Evolutionary conservation across 2,329 filamentous ascomycete genomes (phyloP).

Genomic region (Plenodomus biglobosus): DNA sequence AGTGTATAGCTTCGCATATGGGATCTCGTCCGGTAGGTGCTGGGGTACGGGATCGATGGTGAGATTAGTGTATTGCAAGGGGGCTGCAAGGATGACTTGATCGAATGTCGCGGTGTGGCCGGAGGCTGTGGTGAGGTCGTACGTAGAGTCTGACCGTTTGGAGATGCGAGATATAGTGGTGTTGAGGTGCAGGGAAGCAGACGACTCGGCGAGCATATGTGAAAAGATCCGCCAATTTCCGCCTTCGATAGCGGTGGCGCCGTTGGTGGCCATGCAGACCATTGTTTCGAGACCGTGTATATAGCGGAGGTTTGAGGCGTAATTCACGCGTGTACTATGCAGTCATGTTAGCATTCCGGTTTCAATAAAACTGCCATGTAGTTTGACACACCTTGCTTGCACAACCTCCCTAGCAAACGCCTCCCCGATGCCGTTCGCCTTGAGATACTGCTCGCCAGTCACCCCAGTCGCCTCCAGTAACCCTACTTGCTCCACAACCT

Average conservation of each 20-base stretch:
- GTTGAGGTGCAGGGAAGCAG: constrained; percentile 63
- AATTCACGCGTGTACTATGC: constrained; percentile 82
- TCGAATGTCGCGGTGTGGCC: constrained; percentile 59
- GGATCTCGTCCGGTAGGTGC: constrained; percentile 71
- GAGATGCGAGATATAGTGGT: constrained; percentile 66
- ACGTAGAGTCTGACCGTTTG: constrained; percentile 39
- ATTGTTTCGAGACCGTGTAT: constrained; percentile 91
- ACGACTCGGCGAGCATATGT: constrained; percentile 70
- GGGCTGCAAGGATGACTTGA: constrained; percentile 78
- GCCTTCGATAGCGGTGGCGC: constrained; percentile 74
- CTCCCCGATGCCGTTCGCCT: constrained; percentile 65
- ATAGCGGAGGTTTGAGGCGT: constrained; percentile 80
- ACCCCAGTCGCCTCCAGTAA: constrained; percentile 66
- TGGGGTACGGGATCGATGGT: constrained; percentile 47
- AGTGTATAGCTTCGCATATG: constrained; percentile 84
- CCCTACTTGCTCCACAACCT: constrained; percentile 67
- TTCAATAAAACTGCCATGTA: background rate
- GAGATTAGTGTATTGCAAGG: constrained; percentile 79
- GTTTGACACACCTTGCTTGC: constrained; percentile 60
- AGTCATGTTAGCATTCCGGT: constrained; percentile 1
- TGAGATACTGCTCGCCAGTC: constrained; percentile 74
- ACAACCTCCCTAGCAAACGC: constrained; percentile 78
- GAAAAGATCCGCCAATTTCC: constrained; percentile 96
- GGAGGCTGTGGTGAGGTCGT: constrained; percentile 47
- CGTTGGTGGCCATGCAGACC: constrained; percentile 88